Evolutionary conservation across 352 stramenopile genomes (phyloP), one percentile per base, ranked within the genome.

Genomic region (Blastocystis sp.): DNA sequence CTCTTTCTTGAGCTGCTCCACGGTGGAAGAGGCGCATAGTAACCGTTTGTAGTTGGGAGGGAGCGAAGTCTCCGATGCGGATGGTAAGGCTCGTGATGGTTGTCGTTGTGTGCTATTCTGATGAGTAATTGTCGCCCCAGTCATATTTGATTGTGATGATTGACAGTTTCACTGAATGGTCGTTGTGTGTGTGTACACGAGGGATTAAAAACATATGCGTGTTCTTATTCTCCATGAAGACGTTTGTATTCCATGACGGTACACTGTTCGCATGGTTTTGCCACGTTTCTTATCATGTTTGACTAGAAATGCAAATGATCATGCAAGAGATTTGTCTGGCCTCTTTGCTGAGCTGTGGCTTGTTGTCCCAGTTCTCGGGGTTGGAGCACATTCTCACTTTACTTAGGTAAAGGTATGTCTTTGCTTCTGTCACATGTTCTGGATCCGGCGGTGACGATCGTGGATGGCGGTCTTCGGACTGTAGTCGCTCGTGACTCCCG

Each of bases 281-380:
- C 52, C 74, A 67, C 74, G 74, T 84, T 84, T 67, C 74, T 67
- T 81, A 64, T 84, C 74, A 84, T 84, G 5, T 41, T 84, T 84
- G 74, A 69, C 52, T 81, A 67, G 74, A 69, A 84, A 84, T 62
- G 74, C 74, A 84, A 84, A 84, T 84, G 43, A 69, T 84, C 56
- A 69, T 84, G 74, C 74, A 84, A 84, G 60, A 84, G 45, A 56
- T 67, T 84, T 64, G 53, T 64, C 53, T 67, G 38, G 66, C 53
- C 66, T 66, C 23, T 45, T 62, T 84, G 28, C 11, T 28, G n/a
- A 23, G 74, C 34, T 56, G 38, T 40, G 45, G 40, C 45, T 34
- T 66, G 19, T 34, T 52, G 74, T 59, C 28, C 34, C 40, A 70
- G 48, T 84, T 59, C 52, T 41, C 45, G 61, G 19, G 65, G 60